A percentile compares a stretch with the other conserved stretches of the same genome.
Conservation (phyloP, 208 protist species). For the Wallacemonas sp. region DNA sequence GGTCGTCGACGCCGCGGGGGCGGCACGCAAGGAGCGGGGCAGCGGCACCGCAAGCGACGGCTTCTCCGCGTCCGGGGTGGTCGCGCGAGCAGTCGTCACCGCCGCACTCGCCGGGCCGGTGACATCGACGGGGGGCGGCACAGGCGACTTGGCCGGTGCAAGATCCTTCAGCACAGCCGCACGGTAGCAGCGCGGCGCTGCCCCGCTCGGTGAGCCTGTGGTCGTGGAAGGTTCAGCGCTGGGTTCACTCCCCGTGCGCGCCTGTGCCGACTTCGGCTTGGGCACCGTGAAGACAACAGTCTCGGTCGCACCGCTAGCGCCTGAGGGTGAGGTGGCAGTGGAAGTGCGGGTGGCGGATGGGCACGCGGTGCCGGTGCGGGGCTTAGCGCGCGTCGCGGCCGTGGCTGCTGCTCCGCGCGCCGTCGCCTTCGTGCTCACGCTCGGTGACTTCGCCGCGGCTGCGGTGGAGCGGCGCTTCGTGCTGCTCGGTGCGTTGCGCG, state of each 20-base stretch:
- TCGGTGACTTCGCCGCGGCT: no score
- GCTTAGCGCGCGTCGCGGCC: not conserved
- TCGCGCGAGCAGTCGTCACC: not conserved
- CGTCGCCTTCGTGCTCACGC: no score
- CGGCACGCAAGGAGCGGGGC: not conserved
- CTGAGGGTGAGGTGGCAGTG: no score
- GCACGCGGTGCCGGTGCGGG: no score
- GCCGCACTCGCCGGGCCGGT: not conserved
- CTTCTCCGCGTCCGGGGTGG: not conserved
- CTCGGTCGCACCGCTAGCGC: no score
- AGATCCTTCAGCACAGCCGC: conserved; percentile 1
- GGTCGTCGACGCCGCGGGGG: not conserved
- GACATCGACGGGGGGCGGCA: not conserved
- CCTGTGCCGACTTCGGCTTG: conserved; percentile 1
- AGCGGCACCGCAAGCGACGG: not conserved
- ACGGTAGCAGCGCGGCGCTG: not conserved
- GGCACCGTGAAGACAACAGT: not conserved
- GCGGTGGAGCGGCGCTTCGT: not conserved
- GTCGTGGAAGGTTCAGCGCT: no score
- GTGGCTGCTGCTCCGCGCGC: no score
- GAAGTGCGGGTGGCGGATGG: no score
- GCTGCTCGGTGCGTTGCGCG: not conserved
- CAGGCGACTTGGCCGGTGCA: no score
- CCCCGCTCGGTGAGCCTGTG: no score
- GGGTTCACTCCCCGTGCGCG: no score